Evolutionary conservation across 148 eudicot species (phyloP).

Genomic region (Heliamphora exappendiculata): DNA sequence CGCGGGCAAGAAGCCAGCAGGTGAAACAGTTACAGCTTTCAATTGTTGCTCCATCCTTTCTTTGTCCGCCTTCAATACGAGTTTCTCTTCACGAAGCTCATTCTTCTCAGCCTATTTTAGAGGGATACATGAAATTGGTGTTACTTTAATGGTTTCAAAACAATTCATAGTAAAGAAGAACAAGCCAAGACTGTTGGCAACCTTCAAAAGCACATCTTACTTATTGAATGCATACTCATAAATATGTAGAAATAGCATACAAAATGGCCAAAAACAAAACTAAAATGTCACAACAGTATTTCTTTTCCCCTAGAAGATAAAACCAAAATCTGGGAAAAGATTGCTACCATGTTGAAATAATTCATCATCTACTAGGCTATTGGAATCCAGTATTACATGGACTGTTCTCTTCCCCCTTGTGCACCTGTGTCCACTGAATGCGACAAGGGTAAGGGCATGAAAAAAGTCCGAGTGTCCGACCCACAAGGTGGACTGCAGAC

Average conservation of each 20-base stretch:
- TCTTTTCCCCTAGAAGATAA: no score
- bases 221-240: background rate
- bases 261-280: background rate
- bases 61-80: slow-evolving; percentile 54
- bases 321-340: no score
- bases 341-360: no score
- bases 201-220: no score
- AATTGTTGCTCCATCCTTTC: slow-evolving; percentile 70
- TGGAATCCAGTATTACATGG: no score
- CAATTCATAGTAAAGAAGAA: background rate
- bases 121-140: background rate
- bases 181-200: background rate
- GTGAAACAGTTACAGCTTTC: slow-evolving; percentile 34
- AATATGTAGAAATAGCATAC: background rate
- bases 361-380: no score
- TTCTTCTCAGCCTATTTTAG: slow-evolving; percentile 71
- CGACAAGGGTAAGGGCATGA: no score
- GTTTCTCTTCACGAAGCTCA: slow-evolving; percentile 93
- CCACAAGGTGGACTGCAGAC: no score
- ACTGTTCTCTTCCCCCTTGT: no score
- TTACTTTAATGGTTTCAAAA: background rate
- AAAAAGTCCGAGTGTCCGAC: no score
- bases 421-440: no score
- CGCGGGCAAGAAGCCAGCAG: slow-evolving; percentile 46
- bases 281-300: background rate